Conservation (phyloP, 768 basidiomycete species). For the Tricholoma bakamatsutake region DNA sequence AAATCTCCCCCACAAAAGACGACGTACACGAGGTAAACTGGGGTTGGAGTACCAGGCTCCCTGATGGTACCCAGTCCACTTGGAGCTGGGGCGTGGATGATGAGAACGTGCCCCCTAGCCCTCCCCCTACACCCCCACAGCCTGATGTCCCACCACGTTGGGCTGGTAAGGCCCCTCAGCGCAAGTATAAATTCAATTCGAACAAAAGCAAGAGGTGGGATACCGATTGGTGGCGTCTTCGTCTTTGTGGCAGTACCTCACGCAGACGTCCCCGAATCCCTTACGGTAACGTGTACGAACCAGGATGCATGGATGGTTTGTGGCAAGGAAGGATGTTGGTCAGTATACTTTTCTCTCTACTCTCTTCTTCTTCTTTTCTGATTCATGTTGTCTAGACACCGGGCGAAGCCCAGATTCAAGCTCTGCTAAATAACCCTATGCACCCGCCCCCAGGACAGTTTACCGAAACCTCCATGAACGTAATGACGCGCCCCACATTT, state of each 20-base stretch:
- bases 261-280: constrained; percentile 7
- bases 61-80: constrained; percentile 5
- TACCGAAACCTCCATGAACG: constrained; percentile 25
- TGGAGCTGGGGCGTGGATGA: not conserved
- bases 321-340: constrained; percentile 58
- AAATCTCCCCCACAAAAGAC: constrained; percentile 42
- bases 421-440: constrained; percentile 8
- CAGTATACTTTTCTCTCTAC: constrained; percentile 18
- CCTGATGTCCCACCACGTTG: not conserved
- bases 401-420: constrained; percentile 8
- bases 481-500: constrained; percentile 47
- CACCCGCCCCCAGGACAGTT: constrained; percentile 21
- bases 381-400: constrained; percentile 18
- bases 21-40: constrained; percentile 57
- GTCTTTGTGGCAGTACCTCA: constrained; percentile 29
- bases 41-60: constrained; percentile 25
- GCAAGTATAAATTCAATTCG: not conserved
- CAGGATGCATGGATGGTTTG: constrained; percentile 43
- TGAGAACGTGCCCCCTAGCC: not conserved
- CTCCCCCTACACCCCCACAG: not conserved
- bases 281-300: constrained; percentile 29
- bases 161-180: constrained; percentile 16
- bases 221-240: constrained; percentile 46
- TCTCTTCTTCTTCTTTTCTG: not conserved
- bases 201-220: constrained; percentile 38